These are phyloP conservation scores for Suhomyces bolitotheri DNA, from an alignment of 1,139 yeast genomes.

Conservation along the genomic window DNA sequence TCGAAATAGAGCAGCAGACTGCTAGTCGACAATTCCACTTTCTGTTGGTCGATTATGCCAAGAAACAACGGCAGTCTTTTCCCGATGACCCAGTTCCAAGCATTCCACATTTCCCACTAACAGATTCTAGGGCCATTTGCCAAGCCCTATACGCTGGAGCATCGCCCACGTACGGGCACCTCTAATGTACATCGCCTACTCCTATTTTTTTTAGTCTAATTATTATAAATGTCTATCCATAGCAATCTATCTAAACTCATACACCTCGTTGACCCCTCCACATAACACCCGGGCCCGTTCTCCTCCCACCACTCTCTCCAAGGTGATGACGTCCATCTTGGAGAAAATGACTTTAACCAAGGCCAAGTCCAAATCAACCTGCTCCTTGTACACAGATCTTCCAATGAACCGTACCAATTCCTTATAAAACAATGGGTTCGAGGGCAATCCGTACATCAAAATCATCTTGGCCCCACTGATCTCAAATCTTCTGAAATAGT, in stretches of 20 bases:
- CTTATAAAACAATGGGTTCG: conserved; percentile 78
- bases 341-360: conserved; percentile 69
- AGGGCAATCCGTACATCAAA: conserved; percentile 80
- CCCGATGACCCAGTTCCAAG: no score
- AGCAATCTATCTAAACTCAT: conserved; percentile 59
- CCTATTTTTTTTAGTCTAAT: neutral
- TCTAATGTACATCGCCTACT: no score
- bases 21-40: no score
- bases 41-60: no score
- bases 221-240: no score
- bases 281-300: conserved; percentile 69
- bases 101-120: no score
- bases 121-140: no score
- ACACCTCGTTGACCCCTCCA: conserved; percentile 68
- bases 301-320: conserved; percentile 87
- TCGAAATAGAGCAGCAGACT: no score
- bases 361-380: conserved; percentile 61
- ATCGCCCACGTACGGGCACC: no score
- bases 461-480: conserved; percentile 84
- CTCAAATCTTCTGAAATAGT: conserved; percentile 84
- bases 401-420: conserved; percentile 65
- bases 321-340: conserved; percentile 75
- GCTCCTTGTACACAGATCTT: conserved; percentile 45
- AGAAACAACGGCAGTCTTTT: no score
- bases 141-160: no score